Conservation (phyloP, 495 filamentous ascomycete species). For the Aspergillus sparsus region DNA sequence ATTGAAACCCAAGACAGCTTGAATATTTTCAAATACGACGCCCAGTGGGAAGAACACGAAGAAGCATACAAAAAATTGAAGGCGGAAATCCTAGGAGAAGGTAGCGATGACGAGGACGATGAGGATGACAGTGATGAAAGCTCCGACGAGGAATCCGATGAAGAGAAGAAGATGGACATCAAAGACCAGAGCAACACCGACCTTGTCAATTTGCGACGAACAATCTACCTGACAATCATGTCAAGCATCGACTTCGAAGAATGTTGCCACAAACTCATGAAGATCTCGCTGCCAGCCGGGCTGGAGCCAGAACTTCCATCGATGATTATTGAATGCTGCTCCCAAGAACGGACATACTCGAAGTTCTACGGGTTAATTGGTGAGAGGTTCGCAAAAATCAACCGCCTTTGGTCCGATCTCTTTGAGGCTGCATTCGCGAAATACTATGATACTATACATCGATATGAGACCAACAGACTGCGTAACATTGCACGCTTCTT, state of each 20-base stretch:
- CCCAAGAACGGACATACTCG: conserved; percentile 91
- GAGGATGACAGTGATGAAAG: conserved; percentile 71
- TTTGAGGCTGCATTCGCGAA: conserved; percentile 87
- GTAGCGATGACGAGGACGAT: conserved; percentile 74
- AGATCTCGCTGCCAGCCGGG: conserved; percentile 83
- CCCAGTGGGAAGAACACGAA: conserved; percentile 88
- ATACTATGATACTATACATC: conserved; percentile 96
- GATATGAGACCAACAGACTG: conserved; percentile 90
- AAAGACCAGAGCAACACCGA: conserved; percentile 97
- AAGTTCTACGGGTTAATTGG: conserved; percentile 96
- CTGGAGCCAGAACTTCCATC: conserved; percentile 87
- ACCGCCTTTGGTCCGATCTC: conserved; percentile 88
- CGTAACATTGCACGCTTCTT: conserved; percentile 96
- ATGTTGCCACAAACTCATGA: conserved; percentile 92
- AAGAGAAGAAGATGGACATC: conserved; percentile 80
- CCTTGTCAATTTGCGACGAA: conserved; percentile 87
- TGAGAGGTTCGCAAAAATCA: conserved; percentile 92
- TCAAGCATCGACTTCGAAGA: conserved; percentile 93
- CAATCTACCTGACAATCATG: conserved; percentile 97
- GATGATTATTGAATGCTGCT: conserved; percentile 96
- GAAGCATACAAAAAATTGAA: conserved; percentile 84
- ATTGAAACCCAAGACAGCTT: conserved; percentile 79
- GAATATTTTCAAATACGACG: conserved; percentile 94
- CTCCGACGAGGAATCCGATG: conserved; percentile 77
- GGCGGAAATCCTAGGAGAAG: conserved; percentile 93